Evolutionary conservation across 148 eudicot species (phyloP).

Genomic region (Diospyros lotus): DNA sequence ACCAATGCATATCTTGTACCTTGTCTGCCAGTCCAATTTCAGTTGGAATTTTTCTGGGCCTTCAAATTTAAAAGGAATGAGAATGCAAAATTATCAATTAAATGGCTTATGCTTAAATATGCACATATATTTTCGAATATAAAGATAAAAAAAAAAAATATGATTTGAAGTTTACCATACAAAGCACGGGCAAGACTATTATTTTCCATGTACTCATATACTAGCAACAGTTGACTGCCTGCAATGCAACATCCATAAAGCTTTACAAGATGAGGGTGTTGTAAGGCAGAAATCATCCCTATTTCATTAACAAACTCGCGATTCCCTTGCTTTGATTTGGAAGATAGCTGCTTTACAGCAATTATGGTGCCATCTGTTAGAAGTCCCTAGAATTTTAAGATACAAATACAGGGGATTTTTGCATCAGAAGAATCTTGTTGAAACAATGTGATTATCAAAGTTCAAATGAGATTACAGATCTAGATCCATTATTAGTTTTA

Average conservation of each 20-base stretch:
- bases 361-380: constrained; percentile 37
- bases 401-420: background rate
- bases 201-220: constrained; percentile 44
- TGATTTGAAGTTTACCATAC: constrained; percentile 24
- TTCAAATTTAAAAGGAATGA: no score
- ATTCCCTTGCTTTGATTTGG: constrained; percentile 50
- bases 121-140: no score
- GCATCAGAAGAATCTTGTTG: no score
- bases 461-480: no score
- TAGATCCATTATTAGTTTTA: background rate
- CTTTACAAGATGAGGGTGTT: constrained; percentile 37
- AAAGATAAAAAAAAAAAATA: background rate
- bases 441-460: no score
- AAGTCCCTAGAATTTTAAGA: constrained; percentile 28
- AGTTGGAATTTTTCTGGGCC: constrained; percentile 28
- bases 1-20: constrained; percentile 37
- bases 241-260: constrained; percentile 43
- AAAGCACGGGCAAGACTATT: constrained; percentile 44
- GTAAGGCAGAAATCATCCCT: constrained; percentile 43
- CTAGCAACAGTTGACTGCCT: constrained; percentile 33
- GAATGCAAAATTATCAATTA: background rate
- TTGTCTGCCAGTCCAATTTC: constrained; percentile 34
- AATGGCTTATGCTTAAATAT: background rate
- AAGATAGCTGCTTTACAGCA: constrained; percentile 51
- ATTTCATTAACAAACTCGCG: constrained; percentile 50